These are phyloP conservation scores for Stagonosporopsis vannaccii DNA, from an alignment of 2,329 filamentous ascomycete genomes.

Conservation along the genomic window DNA sequence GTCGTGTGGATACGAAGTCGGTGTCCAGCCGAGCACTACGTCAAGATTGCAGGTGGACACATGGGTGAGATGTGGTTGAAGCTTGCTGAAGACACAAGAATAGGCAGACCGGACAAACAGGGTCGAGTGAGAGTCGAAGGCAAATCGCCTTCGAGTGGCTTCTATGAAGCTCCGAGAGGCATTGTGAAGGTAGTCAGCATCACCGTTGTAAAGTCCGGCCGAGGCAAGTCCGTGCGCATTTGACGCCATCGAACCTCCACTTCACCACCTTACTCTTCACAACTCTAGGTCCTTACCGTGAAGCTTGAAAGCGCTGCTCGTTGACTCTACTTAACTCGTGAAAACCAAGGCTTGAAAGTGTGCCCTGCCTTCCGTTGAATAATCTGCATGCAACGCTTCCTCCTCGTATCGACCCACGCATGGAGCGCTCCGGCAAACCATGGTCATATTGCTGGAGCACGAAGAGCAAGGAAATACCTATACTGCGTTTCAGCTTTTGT, in stretches of 20 bases:
- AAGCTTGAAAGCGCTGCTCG: not conserved
- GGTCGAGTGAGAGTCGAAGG: constrained; percentile 7
- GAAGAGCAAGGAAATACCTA: not conserved
- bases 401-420: not conserved
- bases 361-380: not conserved
- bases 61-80: not conserved
- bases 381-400: not conserved
- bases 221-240: constrained; percentile 15
- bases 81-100: not conserved
- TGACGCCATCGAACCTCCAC: constrained; percentile 15
- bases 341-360: no score
- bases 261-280: not conserved
- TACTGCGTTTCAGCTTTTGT: not conserved
- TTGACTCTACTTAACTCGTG: not conserved
- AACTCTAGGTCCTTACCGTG: not conserved
- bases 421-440: no score
- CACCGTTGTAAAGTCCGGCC: constrained; percentile 14
- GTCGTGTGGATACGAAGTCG: constrained; percentile 9
- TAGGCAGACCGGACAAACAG: not conserved
- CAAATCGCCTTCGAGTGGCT: constrained; percentile 24
- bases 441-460: not conserved
- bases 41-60: constrained; percentile 6
- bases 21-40: constrained; percentile 12
- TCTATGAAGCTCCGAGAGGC: constrained; percentile 23
- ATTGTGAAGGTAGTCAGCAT: constrained; percentile 16